Conservation (phyloP, 1,139 yeast genomes). For the Candida glucosophila region DNA sequence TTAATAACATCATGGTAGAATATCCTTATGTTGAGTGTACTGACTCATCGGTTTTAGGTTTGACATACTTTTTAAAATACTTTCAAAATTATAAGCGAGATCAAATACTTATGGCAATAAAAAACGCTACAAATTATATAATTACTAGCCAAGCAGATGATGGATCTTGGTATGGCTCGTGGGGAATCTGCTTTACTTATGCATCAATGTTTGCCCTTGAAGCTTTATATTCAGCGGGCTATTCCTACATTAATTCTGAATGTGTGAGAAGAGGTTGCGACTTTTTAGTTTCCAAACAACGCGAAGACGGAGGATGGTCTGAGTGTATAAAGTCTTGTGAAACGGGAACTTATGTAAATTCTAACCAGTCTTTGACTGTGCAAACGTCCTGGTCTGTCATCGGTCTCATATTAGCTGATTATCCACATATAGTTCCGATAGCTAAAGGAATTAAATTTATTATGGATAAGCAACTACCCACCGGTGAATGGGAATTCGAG, state of each 20-base stretch:
- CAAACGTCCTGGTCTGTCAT: conserved; percentile 93
- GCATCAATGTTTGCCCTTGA: conserved; percentile 98
- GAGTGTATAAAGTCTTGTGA: conserved; percentile 84
- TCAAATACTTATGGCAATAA: conserved; percentile 61
- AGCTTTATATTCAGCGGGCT: conserved; percentile 69
- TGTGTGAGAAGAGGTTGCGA: conserved; percentile 74
- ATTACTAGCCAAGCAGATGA: conserved; percentile 58
- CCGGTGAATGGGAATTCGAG: conserved; percentile 85
- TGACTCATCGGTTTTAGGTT: conserved; percentile 85
- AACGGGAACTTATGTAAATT: conserved; percentile 63
- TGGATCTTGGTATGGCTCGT: conserved; percentile 97
- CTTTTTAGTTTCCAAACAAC: conserved; percentile 67
- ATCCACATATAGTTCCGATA: conserved; percentile 62
- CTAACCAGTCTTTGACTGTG: conserved; percentile 59
- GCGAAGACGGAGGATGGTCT: conserved; percentile 95
- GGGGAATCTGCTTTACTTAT: conserved; percentile 97
- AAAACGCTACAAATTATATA: conserved; percentile 67
- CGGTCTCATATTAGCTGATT: conserved; percentile 71
- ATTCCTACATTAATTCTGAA: conserved; percentile 51
- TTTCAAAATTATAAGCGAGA: conserved; percentile 55
- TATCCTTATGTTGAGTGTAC: conserved; percentile 98
- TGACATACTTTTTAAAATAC: conserved; percentile 64
- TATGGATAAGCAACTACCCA: conserved; percentile 55
- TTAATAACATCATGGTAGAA: conserved; percentile 97
- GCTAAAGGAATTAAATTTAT: conserved; percentile 56